Conservation (phyloP, 257 asterid species). For the Osmanthus fragrans region DNA sequence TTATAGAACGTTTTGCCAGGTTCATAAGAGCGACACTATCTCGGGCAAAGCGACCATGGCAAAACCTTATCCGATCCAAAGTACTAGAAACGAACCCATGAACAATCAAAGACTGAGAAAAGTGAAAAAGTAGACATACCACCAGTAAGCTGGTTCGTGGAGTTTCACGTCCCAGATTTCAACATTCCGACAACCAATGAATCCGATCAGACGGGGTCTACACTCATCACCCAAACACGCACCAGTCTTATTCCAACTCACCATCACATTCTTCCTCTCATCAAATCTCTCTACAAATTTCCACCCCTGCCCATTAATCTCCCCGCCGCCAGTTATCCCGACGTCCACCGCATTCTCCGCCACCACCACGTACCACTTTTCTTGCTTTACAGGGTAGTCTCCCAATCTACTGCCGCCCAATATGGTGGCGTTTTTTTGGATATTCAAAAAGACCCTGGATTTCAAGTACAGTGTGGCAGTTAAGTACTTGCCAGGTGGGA, state of each 20-base stretch:
- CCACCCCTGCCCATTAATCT: conserved; percentile 91
- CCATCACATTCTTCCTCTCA: conserved; percentile 92
- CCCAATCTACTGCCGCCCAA: conserved; percentile 65
- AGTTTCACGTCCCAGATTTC: conserved; percentile 55
- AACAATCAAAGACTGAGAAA: not conserved
- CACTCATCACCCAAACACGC: conserved; percentile 91
- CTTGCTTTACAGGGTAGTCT: conserved; percentile 68
- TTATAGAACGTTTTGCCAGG: too few relatives aligned
- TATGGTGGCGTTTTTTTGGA: conserved; percentile 52
- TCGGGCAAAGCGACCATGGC: too few relatives aligned
- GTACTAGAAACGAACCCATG: not conserved
- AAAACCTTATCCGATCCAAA: too few relatives aligned
- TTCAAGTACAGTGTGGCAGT: conserved; percentile 68
- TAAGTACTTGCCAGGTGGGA: conserved; percentile 79
- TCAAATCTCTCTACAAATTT: conserved; percentile 68
- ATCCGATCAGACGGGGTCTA: conserved; percentile 85
- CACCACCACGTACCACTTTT: conserved; percentile 79
- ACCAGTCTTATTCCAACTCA: conserved; percentile 85
- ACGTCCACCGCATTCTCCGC: conserved; percentile 72
- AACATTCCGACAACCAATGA: conserved; percentile 61
- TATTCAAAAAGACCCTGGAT: conserved; percentile 64
- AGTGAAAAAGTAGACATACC: conserved; percentile 36
- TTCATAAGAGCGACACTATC: too few relatives aligned
- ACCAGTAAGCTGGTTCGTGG: conserved; percentile 84
- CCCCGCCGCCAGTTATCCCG: conserved; percentile 95